These are phyloP conservation scores for Septoria petroselini DNA, from an alignment of 2,329 filamentous ascomycete species.

Conservation along the genomic window DNA sequence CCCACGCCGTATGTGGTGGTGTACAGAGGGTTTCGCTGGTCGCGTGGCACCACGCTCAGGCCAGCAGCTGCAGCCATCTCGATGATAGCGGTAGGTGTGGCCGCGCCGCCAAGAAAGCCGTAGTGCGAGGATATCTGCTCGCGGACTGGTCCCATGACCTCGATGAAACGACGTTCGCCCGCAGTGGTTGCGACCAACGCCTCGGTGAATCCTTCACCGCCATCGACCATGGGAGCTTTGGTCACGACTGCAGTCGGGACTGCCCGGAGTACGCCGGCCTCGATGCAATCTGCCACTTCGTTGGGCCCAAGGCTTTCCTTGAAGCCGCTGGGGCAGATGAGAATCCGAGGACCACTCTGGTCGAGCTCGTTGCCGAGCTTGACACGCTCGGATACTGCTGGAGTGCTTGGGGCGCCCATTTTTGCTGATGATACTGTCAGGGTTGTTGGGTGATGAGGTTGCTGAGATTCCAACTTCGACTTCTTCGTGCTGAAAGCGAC, in stretches of 20 bases:
- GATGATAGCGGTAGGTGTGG: conserved; percentile 46
- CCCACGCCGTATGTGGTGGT: conserved; percentile 55
- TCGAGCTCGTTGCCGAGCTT: conserved; percentile 15
- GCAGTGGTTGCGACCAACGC: conserved; percentile 47
- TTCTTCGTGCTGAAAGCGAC: conserved; percentile 12
- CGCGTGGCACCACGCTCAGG: conserved; percentile 48
- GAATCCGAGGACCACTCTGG: conserved; percentile 40
- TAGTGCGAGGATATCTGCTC: conserved; percentile 46
- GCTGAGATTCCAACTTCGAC: background rate
- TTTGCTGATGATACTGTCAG: background rate
- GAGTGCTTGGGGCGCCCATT: conserved; percentile 17
- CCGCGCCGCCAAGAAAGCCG: conserved; percentile 43
- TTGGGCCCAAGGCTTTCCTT: conserved; percentile 53
- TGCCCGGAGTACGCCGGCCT: conserved; percentile 48
- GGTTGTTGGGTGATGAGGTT: background rate
- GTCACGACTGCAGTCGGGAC: conserved; percentile 44
- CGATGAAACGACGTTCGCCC: conserved; percentile 41
- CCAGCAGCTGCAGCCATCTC: conserved; percentile 56
- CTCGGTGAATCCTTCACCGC: conserved; percentile 52
- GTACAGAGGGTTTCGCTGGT: conserved; percentile 46
- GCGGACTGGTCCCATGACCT: conserved; percentile 48
- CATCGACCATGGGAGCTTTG: conserved; percentile 54
- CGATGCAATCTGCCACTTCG: conserved; percentile 52
- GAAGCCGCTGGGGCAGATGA: conserved; percentile 55
- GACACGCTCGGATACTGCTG: conserved; percentile 15